Conservation (phyloP, 2,329 filamentous ascomycete genomes). For the Aspergillus glaucus region DNA sequence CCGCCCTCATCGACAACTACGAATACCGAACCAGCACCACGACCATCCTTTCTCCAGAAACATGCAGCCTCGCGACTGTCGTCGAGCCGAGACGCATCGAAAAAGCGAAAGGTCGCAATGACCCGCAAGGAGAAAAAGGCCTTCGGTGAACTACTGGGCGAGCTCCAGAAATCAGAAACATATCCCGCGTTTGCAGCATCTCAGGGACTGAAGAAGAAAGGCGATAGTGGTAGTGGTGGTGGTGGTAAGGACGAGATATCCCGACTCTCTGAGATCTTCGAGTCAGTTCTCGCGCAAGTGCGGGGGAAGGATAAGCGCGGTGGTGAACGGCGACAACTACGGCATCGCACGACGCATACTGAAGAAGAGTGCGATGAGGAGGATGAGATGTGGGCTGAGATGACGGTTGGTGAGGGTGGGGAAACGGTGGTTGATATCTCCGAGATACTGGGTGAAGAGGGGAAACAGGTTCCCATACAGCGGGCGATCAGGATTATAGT, state of each 20-base stretch:
- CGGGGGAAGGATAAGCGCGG: neutral
- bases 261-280: conserved; percentile 21
- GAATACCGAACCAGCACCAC: conserved; percentile 5
- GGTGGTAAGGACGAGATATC: conserved; percentile 18
- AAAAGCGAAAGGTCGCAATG: conserved; percentile 9
- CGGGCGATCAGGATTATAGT: conserved; percentile 22
- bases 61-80: conserved; percentile 9
- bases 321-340: neutral
- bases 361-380: neutral
- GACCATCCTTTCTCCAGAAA: conserved; percentile 12
- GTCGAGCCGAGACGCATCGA: neutral
- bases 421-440: neutral
- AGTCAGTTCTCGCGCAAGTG: conserved; percentile 16
- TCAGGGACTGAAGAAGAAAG: neutral
- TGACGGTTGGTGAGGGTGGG: neutral
- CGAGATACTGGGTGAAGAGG: conserved; percentile 5
- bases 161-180: conserved; percentile 5
- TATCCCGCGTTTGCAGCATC: neutral
- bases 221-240: conserved; percentile 9
- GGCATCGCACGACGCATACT: neutral
- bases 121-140: conserved; percentile 15
- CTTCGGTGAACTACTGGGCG: conserved; percentile 16
- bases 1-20: neutral
- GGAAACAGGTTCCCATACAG: conserved; percentile 11
- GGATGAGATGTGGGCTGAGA: neutral